Percentiles rank a stretch among this genome's conserved stretches.
Evolutionary conservation across 2,329 filamentous ascomycete species (phyloP).

Genomic region (Aulographum hederae): DNA sequence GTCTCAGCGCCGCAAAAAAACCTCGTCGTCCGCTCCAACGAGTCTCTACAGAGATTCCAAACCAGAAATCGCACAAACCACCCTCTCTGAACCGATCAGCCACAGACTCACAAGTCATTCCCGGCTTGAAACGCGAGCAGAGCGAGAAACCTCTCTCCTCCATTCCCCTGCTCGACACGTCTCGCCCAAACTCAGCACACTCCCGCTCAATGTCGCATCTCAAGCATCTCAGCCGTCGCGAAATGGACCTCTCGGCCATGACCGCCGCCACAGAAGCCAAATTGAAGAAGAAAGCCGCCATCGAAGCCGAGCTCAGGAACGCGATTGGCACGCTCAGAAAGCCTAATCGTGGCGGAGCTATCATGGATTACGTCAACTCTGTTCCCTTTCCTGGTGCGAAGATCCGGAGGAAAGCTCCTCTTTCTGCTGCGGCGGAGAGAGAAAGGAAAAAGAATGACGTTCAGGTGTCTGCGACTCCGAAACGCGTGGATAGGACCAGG

Average conservation of each 20-base stretch:
- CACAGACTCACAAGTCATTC: constrained; percentile 34
- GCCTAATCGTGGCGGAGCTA: constrained; percentile 54
- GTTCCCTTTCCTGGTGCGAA: no score
- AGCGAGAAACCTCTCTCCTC: constrained; percentile 38
- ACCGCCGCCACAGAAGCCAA: constrained; percentile 36
- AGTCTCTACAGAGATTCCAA: constrained; percentile 38
- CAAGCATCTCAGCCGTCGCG: constrained; percentile 28
- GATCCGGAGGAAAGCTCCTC: constrained; percentile 21
- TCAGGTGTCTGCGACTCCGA: constrained; percentile 25
- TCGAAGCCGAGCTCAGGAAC: constrained; percentile 48
- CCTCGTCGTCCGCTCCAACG: constrained; percentile 34
- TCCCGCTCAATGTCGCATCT: constrained; percentile 16
- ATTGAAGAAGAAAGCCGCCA: constrained; percentile 44
- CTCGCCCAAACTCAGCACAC: constrained; percentile 14
- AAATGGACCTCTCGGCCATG: constrained; percentile 36
- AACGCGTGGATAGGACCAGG: constrained; percentile 12
- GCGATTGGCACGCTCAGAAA: constrained; percentile 59
- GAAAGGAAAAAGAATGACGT: constrained; percentile 13
- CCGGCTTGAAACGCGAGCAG: constrained; percentile 47
- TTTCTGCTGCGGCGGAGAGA: constrained; percentile 4
- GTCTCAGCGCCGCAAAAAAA: constrained; percentile 18
- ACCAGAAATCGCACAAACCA: constrained; percentile 34
- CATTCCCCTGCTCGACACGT: constrained; percentile 20
- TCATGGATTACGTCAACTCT: constrained; percentile 47
- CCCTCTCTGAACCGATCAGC: constrained; percentile 50